Percentiles rank a stretch among this genome's conserved stretches.
These are phyloP conservation scores for Moniliella sp. DNA, from an alignment of 1,284 basidiomycete species.

Conservation along the genomic window DNA sequence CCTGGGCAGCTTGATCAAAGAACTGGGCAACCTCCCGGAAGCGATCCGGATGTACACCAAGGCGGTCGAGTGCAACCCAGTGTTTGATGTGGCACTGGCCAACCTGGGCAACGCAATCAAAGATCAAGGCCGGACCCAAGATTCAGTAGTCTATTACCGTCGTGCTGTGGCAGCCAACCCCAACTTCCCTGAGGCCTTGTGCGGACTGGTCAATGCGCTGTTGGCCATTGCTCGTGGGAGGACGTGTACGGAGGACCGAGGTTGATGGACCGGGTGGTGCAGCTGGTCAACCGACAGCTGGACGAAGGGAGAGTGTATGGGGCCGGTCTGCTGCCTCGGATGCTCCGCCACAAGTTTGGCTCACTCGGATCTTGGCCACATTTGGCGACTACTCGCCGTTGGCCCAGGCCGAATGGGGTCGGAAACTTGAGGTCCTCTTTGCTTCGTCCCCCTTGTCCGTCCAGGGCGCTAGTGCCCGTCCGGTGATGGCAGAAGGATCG, in stretches of 20 bases:
- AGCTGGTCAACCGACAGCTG: slow-evolving; percentile 40
- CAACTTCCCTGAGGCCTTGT: slow-evolving; percentile 43
- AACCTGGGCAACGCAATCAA: slow-evolving; percentile 45
- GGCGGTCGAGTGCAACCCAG: slow-evolving; percentile 43
- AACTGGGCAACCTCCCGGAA: slow-evolving; percentile 40
- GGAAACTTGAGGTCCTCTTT: slow-evolving; percentile 33
- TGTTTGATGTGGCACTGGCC: slow-evolving; percentile 42
- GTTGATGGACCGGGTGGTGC: slow-evolving; percentile 40
- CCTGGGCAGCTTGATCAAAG: slow-evolving; percentile 44
- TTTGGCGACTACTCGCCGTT: slow-evolving; percentile 8
- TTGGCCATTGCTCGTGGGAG: slow-evolving; percentile 44
- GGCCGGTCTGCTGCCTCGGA: slow-evolving; percentile 34
- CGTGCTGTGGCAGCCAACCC: slow-evolving; percentile 42
- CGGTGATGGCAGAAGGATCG: slow-evolving; percentile 38
- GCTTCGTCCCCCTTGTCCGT: slow-evolving; percentile 27
- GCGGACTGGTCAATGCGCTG: slow-evolving; percentile 42
- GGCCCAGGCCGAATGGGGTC: slow-evolving; percentile 36
- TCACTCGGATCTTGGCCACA: slow-evolving; percentile 34
- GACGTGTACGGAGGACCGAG: slow-evolving; percentile 33
- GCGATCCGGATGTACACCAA: slow-evolving; percentile 42
- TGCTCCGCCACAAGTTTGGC: slow-evolving; percentile 38
- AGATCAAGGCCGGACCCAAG: slow-evolving; percentile 39
- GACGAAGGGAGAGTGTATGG: slow-evolving; percentile 36
- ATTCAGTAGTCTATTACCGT: slow-evolving; percentile 42
- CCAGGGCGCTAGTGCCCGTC: slow-evolving; percentile 19